A percentile compares a stretch with the other conserved stretches of the same genome.
Evolutionary conservation across 129 eudicot genomes (phyloP).

Genomic region (Flaveria trinervia): DNA sequence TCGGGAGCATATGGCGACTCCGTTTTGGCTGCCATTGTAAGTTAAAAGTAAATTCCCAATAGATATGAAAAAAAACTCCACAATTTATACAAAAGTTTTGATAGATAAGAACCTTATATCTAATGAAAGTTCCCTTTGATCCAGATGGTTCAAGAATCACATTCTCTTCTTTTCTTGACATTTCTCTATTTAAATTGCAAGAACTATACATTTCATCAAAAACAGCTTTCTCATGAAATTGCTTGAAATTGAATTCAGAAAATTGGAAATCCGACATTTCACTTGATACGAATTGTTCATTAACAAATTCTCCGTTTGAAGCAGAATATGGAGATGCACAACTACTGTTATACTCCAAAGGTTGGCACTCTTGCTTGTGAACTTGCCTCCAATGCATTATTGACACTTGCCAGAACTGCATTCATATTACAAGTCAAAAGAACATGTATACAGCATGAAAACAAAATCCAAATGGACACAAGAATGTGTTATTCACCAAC

Average conservation of each 20-base stretch:
- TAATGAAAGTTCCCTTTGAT: conserved; percentile 38
- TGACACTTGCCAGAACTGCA: conserved; percentile 97
- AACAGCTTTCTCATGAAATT: conserved; percentile 31
- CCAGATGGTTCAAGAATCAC: conserved; percentile 26
- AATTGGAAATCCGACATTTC: conserved; percentile 36
- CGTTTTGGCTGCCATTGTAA: conserved; percentile 26
- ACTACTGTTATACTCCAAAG: conserved; percentile 40
- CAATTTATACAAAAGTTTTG: not conserved
- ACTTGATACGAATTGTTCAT: conserved; percentile 33
- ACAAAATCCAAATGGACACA: not conserved
- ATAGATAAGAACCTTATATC: conserved; percentile 47
- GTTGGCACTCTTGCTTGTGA: conserved; percentile 86
- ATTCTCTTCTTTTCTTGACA: conserved; percentile 40
- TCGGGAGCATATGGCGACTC: conserved; percentile 20
- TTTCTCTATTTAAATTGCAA: conserved; percentile 47
- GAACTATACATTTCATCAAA: conserved; percentile 29
- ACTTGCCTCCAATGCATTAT: conserved; percentile 93
- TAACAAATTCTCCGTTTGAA: conserved; percentile 37
- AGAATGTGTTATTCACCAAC: not conserved
- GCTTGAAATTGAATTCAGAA: conserved; percentile 30
- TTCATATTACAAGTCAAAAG: not conserved
- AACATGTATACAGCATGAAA: not conserved
- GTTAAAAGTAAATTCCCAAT: conserved; percentile 5
- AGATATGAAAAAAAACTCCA: not conserved
- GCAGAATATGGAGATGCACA: conserved; percentile 44